These are phyloP conservation scores for Wickerhamomyces bovis DNA, from an alignment of 805 yeast species.

Conservation along the genomic window DNA sequence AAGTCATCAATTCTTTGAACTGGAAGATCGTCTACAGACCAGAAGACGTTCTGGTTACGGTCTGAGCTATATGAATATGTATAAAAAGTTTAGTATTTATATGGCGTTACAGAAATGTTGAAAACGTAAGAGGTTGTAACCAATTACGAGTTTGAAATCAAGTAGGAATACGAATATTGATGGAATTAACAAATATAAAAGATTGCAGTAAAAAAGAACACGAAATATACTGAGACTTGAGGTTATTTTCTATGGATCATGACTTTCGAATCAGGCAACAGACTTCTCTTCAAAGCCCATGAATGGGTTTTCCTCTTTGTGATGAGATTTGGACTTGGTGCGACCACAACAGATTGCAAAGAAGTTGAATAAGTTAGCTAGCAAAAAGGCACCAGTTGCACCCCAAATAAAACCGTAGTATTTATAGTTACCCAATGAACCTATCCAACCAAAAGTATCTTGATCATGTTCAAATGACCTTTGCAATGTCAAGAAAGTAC, in stretches of 20 bases:
- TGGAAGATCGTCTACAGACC: slow-evolving; percentile 65
- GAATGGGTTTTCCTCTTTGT: slow-evolving; percentile 7
- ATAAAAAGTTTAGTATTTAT: background rate
- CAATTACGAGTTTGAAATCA: too few species aligned
- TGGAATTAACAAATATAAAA: too few species aligned
- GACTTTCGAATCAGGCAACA: background rate
- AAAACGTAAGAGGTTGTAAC: background rate
- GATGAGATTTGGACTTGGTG: slow-evolving; percentile 5
- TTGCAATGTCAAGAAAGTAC: slow-evolving; percentile 44
- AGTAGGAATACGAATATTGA: too few species aligned
- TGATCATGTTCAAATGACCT: slow-evolving; percentile 44
- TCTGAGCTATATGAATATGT: slow-evolving; percentile 3
- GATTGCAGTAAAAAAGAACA: background rate
- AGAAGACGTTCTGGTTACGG: slow-evolving; percentile 35
- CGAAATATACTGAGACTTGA: background rate
- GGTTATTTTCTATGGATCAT: background rate
- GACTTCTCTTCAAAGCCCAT: slow-evolving; percentile 6
- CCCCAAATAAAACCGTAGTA: slow-evolving; percentile 65
- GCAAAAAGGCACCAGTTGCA: slow-evolving; percentile 41
- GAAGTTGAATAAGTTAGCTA: slow-evolving; percentile 29
- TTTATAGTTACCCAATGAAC: slow-evolving; percentile 38
- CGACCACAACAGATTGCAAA: slow-evolving; percentile 38
- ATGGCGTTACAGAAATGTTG: background rate
- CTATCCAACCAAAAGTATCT: slow-evolving; percentile 46
- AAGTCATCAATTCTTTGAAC: slow-evolving; percentile 52